Evolutionary conservation across 805 yeast genomes (phyloP).

Genomic region (Brettanomyces anomalus): DNA sequence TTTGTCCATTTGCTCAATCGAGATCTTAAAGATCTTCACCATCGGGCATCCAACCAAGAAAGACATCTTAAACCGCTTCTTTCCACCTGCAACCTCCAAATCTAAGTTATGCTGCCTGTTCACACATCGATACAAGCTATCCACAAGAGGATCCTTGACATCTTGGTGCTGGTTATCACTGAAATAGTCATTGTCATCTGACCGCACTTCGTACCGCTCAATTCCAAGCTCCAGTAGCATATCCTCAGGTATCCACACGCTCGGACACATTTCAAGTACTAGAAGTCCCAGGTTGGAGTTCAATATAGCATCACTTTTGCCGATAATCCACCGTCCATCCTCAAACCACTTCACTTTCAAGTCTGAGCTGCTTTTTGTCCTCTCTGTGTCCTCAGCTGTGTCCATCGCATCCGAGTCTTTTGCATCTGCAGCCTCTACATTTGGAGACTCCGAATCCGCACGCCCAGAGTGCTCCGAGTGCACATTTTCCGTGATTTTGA

Average conservation of each 20-base stretch:
- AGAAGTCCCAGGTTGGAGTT: conserved; percentile 14
- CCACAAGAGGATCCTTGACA: conserved; percentile 8
- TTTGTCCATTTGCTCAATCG: conserved; percentile 13
- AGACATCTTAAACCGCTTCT: conserved; percentile 6
- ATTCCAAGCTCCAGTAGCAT: conserved; percentile 15
- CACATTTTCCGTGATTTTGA: conserved; percentile 22
- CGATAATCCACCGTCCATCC: conserved; percentile 19
- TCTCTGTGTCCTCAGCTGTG: background rate
- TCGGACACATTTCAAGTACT: conserved; percentile 23
- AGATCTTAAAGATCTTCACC: conserved; percentile 20
- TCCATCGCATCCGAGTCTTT: background rate
- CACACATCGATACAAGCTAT: conserved; percentile 11
- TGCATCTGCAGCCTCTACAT: conserved; percentile 1
- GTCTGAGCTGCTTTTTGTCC: background rate
- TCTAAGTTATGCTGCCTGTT: conserved; percentile 12
- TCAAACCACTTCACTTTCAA: conserved; percentile 18
- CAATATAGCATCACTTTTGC: conserved; percentile 10
- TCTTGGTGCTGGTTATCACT: conserved; percentile 8
- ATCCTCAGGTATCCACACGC: conserved; percentile 26
- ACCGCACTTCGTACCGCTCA: conserved; percentile 16
- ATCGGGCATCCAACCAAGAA: conserved; percentile 22
- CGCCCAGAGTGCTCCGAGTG: conserved; percentile 5
- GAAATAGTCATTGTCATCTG: conserved; percentile 18
- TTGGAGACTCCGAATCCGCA: background rate
- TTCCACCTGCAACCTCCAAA: conserved; percentile 2